A percentile compares a stretch with the other conserved stretches of the same genome.
Evolutionary conservation across 768 basidiomycete genomes (phyloP).

Genomic region (Imleria badia): DNA sequence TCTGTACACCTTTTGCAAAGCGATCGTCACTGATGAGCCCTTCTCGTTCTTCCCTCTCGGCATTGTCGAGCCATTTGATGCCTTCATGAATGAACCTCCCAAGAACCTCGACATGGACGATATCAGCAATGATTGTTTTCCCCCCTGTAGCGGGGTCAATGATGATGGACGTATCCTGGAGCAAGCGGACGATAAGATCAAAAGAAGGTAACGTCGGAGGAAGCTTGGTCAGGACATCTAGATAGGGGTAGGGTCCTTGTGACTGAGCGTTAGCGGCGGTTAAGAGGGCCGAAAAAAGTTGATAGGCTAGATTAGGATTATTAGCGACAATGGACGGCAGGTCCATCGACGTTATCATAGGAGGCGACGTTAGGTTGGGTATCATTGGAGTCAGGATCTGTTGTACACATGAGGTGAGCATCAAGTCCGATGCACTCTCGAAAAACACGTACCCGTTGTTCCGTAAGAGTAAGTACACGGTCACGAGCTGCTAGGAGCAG

Average conservation of each 20-base stretch:
- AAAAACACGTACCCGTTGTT: conserved; percentile 57
- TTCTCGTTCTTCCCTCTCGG: conserved; percentile 67
- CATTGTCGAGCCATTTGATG: conserved; percentile 68
- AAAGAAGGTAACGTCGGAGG: conserved; percentile 74
- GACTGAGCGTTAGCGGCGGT: conserved; percentile 33
- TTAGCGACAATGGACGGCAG: conserved; percentile 61
- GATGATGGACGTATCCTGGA: conserved; percentile 59
- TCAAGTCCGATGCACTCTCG: too few species aligned
- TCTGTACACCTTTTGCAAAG: conserved; percentile 68
- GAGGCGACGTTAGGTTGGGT: conserved; percentile 40
- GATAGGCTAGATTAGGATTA: conserved; percentile 70
- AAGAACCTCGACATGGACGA: conserved; percentile 62
- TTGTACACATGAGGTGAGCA: neutral
- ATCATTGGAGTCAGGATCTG: conserved; percentile 56
- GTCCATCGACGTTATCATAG: conserved; percentile 67
- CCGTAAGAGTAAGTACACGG: conserved; percentile 70
- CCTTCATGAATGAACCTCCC: conserved; percentile 71
- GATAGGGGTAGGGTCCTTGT: conserved; percentile 45
- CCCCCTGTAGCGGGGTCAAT: conserved; percentile 40
- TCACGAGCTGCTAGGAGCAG: conserved; percentile 68
- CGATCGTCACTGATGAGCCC: conserved; percentile 72
- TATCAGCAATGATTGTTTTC: conserved; percentile 60
- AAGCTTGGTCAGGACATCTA: conserved; percentile 62
- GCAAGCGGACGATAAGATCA: conserved; percentile 66
- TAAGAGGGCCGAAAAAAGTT: conserved; percentile 61